Base-by-base conservation (phyloP, 495 filamentous ascomycete genomes). In the Podospora conica region DNA sequence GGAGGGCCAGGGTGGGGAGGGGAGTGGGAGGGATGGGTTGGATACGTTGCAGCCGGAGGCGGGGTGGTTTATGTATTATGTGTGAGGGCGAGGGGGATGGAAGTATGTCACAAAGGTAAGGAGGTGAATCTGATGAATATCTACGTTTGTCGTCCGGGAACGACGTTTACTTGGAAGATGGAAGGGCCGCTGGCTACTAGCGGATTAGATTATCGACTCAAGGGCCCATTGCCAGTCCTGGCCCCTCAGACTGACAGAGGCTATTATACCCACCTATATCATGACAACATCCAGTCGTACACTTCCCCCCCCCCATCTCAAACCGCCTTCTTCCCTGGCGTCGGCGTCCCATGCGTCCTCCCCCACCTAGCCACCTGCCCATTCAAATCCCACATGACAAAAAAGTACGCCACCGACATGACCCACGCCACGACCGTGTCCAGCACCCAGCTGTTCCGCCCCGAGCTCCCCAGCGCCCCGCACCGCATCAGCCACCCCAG, bases 401-500 rank as follows among this genome's bases (percentile, higher is more conserved):
- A 87, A 40, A 85, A 71, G 84, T 87, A 91, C 29, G 83, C 78
- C 3, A 90, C 21, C 31, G 79, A 79, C 9, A 84, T 69, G 7
- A 90, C 64, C 81, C 82, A 86, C 20, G 78, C 77, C 69, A 87
- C 73, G 9, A 90, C 15, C 0, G 87, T 89, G 68, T 92, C 90
- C 48, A 83, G 66, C 18, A 90, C 20, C 80, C 80, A 84, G 56
- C 78, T 87, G 61, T 88, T 86, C 69, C 86, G 77, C 58, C 76
- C 77, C 29, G 80, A 83, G 1, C 86, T 85, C n/a, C 86, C 84
- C 75, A 87, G 76, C 4, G 76, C 65, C 20, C 79, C 78, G 53
- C 82, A 87, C 63, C 88, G 85, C 86, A 97, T 88, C 61, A 89
- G 65, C 64, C 84, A 72, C 15, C 91, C 89, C 58, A 91, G 68